Evolutionary conservation across 768 basidiomycete species (phyloP).

Genomic region (Phallus indusiatus): DNA sequence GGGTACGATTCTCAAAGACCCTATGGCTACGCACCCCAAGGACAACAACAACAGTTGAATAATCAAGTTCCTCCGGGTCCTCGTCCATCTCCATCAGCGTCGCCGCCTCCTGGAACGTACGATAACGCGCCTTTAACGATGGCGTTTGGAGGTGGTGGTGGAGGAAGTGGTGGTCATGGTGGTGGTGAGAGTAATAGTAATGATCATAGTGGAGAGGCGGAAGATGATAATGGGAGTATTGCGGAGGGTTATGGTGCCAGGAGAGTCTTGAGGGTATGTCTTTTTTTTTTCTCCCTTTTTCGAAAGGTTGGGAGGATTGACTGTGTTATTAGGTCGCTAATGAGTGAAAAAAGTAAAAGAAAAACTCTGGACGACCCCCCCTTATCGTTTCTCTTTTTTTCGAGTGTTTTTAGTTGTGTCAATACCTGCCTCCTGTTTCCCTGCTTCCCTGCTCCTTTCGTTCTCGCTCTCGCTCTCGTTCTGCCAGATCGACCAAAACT

Average conservation of each 20-base stretch:
- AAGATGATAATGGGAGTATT: conserved; percentile 1
- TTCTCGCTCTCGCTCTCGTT: too few species aligned
- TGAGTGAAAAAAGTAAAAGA: neutral
- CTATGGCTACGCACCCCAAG: neutral
- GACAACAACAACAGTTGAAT: neutral
- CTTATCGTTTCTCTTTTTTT: too few species aligned
- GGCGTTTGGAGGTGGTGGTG: neutral
- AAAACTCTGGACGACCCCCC: too few species aligned
- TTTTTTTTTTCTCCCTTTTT: conserved; percentile 2
- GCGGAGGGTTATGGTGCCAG: neutral
- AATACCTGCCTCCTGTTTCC: too few species aligned
- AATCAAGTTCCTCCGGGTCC: neutral
- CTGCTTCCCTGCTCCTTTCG: too few species aligned
- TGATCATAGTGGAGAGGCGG: neutral
- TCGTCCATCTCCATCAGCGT: neutral
- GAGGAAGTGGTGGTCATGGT: neutral
- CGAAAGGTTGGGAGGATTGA: neutral
- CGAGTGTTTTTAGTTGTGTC: too few species aligned
- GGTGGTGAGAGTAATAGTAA: neutral
- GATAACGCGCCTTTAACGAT: neutral
- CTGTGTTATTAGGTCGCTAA: neutral
- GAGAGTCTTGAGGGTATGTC: conserved; percentile 5
- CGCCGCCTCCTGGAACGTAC: conserved; percentile 1
- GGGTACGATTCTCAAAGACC: neutral
- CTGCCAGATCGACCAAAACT: too few species aligned